Base-by-base conservation (phyloP, 768 basidiomycete species). In the Amyloporia xantha region DNA sequence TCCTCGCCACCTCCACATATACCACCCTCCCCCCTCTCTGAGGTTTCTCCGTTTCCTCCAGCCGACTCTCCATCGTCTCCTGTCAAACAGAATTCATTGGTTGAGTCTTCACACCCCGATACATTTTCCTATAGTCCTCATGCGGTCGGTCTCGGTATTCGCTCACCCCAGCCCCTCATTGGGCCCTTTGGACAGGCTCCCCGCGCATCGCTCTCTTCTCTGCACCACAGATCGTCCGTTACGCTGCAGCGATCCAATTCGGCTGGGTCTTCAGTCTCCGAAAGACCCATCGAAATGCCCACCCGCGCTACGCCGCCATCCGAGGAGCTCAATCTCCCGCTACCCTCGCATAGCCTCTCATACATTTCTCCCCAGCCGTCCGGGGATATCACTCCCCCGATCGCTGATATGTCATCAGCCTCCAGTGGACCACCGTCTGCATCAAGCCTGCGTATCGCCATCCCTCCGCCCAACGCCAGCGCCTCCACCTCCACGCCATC, bases 131-230 rank as follows among this genome's bases (percentile, higher is more conserved):
- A 59, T 44, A 48, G 44, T 6, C 59, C 59, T 17, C 62, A 60
- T 48, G 55, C 53, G 1, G 48, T 61, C 26, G 60, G 62, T 33
- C 46, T 61, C 45, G 58, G 62, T 45, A 52, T 61, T n/a, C 44
- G 50, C 41, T 55, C 59, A 11, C 58, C 59, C 12, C 59, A 58
- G 50, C 55, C 60, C 19, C 56, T 54, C 40, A 42, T 56, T 33
- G 58, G 56, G 7, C 50, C 58, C 17, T 55, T 59, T 23, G 50
- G 53, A 20, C 52, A 58, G 35, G 40, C 57, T 5, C 27, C 49
- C 11, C 58, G 56, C 13, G 56, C 59, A 13, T 44, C 40, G 15
- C 36, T 53, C 33, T 47, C 53, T 20, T 50, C 52, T 20, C 41
- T 55, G 4, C 54, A 50, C 35, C 45, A 50, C 15, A 54, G 47